Base-by-base conservation (phyloP, 2,329 filamentous ascomycete species). In the Torrubiellomyces zombiae region DNA sequence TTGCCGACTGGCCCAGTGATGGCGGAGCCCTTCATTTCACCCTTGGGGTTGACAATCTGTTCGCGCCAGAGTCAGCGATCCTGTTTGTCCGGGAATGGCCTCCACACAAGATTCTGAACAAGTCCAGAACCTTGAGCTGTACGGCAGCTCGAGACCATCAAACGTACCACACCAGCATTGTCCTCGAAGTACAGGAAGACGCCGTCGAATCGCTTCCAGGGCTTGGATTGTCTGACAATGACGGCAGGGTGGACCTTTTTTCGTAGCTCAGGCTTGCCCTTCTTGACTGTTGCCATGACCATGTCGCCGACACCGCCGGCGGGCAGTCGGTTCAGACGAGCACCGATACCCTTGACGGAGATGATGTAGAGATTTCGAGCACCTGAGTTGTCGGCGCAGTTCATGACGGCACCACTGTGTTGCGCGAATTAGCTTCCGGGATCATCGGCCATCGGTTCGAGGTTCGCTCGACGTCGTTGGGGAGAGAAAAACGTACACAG, bases 221-320 rank as follows among this genome's bases (percentile, higher is more conserved):
- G 89, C 77, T 98, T 98, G 68, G 78, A 80, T 70, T 95, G 89
- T 60, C 89, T 72, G 58, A 95, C 86, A 55, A 98, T 89, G 56
- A 98, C 86, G 52, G 89, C 89, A 47, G 89, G 89, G 83, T 98
- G 93, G 61, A 98, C 89, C 80, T 98, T 98, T 81, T 98, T 98
- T 63, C 91, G 75, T 55, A 98, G 70, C 67, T 98, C 91, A 39
- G 91, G 91, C 82, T 98, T 98, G 67, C 91, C 89, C 81, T 98
- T 95, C 82, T 98, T 95, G 67, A 95, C 89, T 44, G 89, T 95
- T 43, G 86, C 86, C 85, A 98, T 95, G 56, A 95, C 89, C 89
- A 95, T 95, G 71, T 95, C 89, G 51, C 89, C 89, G 49, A 94
- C 86, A 73, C 89, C 89, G 46, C 80, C 89, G 51, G 89, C 86